Base-by-base conservation (phyloP, 169 alveolate species). In the Theileria luwenshuni region DNA sequence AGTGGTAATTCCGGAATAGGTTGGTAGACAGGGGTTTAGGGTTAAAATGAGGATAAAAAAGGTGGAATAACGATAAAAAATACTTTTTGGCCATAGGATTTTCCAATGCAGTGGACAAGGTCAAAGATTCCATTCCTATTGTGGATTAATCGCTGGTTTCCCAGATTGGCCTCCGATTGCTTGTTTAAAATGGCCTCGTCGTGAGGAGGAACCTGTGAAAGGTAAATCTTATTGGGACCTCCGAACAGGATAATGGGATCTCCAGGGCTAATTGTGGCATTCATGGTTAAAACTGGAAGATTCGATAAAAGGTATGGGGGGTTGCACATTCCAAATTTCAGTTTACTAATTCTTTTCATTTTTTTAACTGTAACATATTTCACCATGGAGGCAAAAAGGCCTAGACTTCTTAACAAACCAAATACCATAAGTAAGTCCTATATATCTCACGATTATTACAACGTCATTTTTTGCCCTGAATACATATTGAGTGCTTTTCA, bases 51-150 rank as follows among this genome's bases (percentile, higher is more conserved):
- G 30, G 1, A 12, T 56, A 21, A 56, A 56, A 27, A 7, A 38
- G 45, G 45, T 38, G 15, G 32, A 15, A 56, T 27, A 56, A 25
- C 38, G 15, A 0, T 19, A 25, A 64, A 27, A 52, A 7, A 32
- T 28, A 77, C 86, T 73, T 79, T 79, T 63, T 79, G 84, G 17
- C 87, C 87, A 58, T 79, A 79, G 17, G 17, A 41, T 15, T 56
- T 33, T 23, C 83, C 87, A 63, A 79, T 62, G 42, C 69, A 68
- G 62, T 62, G 48, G 25, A 70, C 60, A 17, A 79, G 72, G 62
- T 79, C 87, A 28, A 79, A 79, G 32, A 79, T 79, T 30, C 77
- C 87, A 17, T 75, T 75, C 62, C 51, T 79, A 23, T 75, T 72
- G 41, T 79, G 87, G 21, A 79, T 27, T 30, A 79, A 28, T n/a